Base-by-base conservation (phyloP, 768 basidiomycete species). In the Lentinula lateritia region DNA sequence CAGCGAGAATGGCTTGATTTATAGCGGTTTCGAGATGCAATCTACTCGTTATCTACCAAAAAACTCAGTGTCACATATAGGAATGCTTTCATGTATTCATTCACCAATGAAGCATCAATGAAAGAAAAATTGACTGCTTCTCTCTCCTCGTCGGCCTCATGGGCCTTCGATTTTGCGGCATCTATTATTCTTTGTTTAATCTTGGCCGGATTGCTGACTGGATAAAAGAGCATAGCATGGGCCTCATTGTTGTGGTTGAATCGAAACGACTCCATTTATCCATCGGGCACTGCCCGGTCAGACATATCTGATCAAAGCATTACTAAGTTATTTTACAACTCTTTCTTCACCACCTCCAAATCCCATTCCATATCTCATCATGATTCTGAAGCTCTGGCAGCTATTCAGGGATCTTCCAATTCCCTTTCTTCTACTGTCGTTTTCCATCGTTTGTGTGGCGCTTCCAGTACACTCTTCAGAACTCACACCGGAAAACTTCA, bases 61-160 rank as follows among this genome's bases (percentile, higher is more conserved):
- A n/a, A 58, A 64, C 62, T 45, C 43, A 62, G 62, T 50, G 16
- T 7, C 12, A 52, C 15, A 18, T 13, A 36, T 12, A 60, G 28
- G n/a, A 53, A 15, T 36, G 61, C 50, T 62, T 35, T 56, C 38
- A 57, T 45, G 62, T 52, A 35, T 36, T 32, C 54, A 73, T 90
- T 63, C 64, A 96, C 94, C 68, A 93, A 82, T 39, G 78, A 79
- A 20, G 92, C 93, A 70, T 98, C 90, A 68, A 98, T 78, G 73
- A 98, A 98, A 0, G 91, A 90, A 74, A 92, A 97, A 67, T 95
- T 92, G 66, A 97, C 82, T n/a, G 83, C 82, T 34, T 84, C 84
- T 56, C 92, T 82, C 67, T 92, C 89, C 13, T 65, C 67, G 32
- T 91, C 84, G 18, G 93, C 92, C 6, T 80, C 78, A 1, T 71